Conservation (phyloP, 441 rosid genomes). For the Croton setiger region DNA sequence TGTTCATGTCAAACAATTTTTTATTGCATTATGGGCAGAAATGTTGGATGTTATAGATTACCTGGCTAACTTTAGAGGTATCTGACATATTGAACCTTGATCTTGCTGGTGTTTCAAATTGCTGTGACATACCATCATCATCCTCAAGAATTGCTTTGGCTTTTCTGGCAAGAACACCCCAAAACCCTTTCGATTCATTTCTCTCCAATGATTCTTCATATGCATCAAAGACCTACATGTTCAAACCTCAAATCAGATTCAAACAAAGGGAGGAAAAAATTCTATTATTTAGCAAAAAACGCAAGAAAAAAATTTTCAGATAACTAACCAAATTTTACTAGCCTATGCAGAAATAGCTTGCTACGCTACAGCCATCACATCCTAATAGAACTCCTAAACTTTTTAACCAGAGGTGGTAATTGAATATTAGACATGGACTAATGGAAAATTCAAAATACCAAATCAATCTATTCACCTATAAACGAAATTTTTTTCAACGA, state of each 20-base stretch:
- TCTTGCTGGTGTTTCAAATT: constrained; percentile 29
- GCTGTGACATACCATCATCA: constrained; percentile 41
- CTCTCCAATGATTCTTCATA: constrained; percentile 42
- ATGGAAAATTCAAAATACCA: neutral
- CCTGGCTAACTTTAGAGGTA: constrained; percentile 41
- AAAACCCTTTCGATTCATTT: constrained; percentile 68
- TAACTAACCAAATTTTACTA: neutral
- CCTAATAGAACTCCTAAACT: neutral
- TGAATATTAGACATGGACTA: neutral
- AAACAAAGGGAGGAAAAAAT: neutral
- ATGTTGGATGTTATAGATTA: constrained; percentile 17
- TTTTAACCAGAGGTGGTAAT: neutral
- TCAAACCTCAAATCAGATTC: constrained; percentile 18
- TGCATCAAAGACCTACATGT: constrained; percentile 62
- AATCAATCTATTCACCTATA: neutral
- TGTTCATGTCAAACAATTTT: neutral
- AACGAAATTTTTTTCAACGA: neutral
- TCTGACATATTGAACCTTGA: constrained; percentile 37
- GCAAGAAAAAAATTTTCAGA: neutral
- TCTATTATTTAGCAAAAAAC: neutral
- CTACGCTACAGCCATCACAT: neutral
- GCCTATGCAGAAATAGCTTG: neutral
- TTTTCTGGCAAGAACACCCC: constrained; percentile 95
- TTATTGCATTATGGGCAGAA: neutral
- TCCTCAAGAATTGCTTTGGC: constrained; percentile 95